Evolutionary conservation across 1,284 basidiomycete species (phyloP).

Genomic region (Caloboletus inedulis): DNA sequence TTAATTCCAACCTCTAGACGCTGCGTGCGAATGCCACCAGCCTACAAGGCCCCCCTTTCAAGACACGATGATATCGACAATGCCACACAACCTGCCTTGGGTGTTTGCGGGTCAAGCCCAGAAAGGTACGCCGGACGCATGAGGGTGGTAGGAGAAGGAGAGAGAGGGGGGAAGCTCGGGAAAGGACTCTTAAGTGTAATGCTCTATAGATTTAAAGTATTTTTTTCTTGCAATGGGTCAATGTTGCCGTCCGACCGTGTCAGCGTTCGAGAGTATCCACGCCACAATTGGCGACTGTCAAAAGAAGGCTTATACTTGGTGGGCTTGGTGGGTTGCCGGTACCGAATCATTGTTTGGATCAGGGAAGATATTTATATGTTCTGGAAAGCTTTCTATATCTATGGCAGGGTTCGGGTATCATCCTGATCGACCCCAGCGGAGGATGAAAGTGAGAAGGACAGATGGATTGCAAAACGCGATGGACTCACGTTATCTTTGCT

Average conservation of each 20-base stretch:
- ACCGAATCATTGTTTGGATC: conserved; percentile 5
- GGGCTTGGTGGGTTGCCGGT: neutral
- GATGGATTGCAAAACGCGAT: neutral
- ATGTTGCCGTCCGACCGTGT: neutral
- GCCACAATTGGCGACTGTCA: too few relatives aligned
- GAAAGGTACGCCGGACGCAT: conserved; percentile 5
- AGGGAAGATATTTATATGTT: conserved; percentile 35
- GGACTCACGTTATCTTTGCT: conserved; percentile 60
- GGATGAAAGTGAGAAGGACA: conserved; percentile 6
- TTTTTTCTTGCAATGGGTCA: conserved; percentile 5
- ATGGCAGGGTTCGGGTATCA: conserved; percentile 48
- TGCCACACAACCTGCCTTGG: neutral
- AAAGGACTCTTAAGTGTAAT: conserved; percentile 19
- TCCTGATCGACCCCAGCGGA: conserved; percentile 37
- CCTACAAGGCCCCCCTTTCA: neutral
- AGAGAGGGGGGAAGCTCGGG: neutral
- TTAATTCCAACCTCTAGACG: neutral
- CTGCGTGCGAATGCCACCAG: neutral
- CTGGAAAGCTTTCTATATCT: conserved; percentile 64
- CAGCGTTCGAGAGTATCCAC: too few relatives aligned
- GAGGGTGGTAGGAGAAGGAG: neutral
- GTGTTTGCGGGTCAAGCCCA: neutral
- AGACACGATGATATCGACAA: conserved; percentile 1
- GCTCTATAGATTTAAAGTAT: conserved; percentile 5
- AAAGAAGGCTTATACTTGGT: neutral